Percentiles rank a stretch among this genome's conserved stretches.
Conservation (phyloP, 768 basidiomycete genomes). For the Macrolepiota fuliginosa region DNA sequence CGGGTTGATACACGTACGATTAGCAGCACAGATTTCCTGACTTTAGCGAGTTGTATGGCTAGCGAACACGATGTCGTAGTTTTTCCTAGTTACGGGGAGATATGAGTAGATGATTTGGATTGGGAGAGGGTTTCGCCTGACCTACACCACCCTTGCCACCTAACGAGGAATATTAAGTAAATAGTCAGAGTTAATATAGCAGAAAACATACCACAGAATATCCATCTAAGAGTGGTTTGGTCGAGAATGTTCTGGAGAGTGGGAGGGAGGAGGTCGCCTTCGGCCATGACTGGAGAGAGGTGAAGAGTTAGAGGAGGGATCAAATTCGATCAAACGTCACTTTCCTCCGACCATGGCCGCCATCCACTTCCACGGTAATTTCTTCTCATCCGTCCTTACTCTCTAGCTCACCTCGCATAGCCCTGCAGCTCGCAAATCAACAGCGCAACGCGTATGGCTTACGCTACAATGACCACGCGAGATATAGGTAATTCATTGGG, state of each 20-base stretch:
- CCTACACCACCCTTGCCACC: conserved; percentile 99
- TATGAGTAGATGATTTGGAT: not conserved
- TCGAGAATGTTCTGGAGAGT: conserved; percentile 95
- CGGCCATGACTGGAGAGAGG: conserved; percentile 40
- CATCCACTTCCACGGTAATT: conserved; percentile 36
- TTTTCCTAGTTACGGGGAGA: conserved; percentile 60
- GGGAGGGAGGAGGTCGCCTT: conserved; percentile 64
- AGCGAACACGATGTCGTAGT: conserved; percentile 97
- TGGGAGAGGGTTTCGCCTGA: conserved; percentile 35
- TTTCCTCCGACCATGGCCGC: conserved; percentile 12
- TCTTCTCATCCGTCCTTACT: not conserved
- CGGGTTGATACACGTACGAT: conserved; percentile 63
- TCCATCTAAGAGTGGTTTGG: conserved; percentile 94
- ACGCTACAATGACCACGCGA: conserved; percentile 82
- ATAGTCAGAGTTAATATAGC: not conserved
- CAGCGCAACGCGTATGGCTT: conserved; percentile 90
- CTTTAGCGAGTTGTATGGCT: conserved; percentile 91
- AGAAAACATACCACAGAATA: conserved; percentile 84
- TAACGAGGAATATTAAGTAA: conserved; percentile 29
- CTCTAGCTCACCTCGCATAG: conserved; percentile 35
- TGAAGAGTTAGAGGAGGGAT: conserved; percentile 1
- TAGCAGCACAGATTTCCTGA: conserved; percentile 92
- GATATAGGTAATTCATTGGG: conserved; percentile 66
- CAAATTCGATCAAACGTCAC: conserved; percentile 9
- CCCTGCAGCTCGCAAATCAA: conserved; percentile 80